Conservation (phyloP, 2,329 filamentous ascomycete genomes). For the Tolypocladium album region DNA sequence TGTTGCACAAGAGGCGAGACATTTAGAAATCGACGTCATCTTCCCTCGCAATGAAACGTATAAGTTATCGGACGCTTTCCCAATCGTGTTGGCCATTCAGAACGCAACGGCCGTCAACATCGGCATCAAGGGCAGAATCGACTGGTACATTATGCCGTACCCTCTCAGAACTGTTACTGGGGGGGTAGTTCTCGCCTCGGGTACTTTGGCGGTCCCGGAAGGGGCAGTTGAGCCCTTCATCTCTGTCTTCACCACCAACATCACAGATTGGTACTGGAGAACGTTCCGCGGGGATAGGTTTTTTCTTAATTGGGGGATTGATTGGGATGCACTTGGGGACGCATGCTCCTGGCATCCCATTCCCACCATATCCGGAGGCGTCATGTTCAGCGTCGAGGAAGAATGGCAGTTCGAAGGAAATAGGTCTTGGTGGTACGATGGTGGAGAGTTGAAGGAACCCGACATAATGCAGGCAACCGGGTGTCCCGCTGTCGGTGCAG, state of each 20-base stretch:
- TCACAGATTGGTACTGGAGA: no score
- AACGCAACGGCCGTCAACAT: not conserved
- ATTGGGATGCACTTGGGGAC: no score
- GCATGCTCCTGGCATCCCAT: no score
- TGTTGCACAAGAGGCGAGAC: not conserved
- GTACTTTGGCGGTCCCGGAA: not conserved
- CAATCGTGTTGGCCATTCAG: not conserved
- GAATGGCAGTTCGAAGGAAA: not conserved
- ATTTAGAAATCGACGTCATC: not conserved
- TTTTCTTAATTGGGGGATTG: no score
- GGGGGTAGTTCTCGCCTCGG: not conserved
- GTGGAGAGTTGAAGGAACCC: not conserved
- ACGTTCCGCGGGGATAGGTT: no score
- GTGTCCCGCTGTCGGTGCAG: not conserved
- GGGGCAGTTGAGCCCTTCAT: not conserved
- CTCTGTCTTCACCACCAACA: not conserved
- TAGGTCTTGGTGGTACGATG: not conserved
- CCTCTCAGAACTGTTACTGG: no score
- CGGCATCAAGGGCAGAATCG: no score
- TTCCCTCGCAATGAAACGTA: not conserved
- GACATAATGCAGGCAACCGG: not conserved
- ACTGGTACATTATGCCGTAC: no score
- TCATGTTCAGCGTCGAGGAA: not conserved
- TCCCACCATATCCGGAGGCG: not conserved
- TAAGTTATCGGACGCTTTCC: not conserved